Percentiles rank a stretch among this genome's conserved stretches.
Conservation (phyloP, 176 grass and related monocot genomes). For the Dendrocalamus sinicus region DNA sequence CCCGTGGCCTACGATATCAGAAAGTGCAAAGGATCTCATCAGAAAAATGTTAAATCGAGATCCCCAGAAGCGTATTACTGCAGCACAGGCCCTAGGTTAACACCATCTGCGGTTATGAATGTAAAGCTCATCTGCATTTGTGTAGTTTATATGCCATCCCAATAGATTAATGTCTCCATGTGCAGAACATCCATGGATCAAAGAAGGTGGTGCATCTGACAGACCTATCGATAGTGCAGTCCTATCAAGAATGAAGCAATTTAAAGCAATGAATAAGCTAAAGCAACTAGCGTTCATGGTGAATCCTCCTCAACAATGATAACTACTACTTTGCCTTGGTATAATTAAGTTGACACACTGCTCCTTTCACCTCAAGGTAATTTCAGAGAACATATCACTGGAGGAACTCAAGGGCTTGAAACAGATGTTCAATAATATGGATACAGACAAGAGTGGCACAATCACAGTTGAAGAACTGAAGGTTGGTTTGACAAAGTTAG, state of each 20-base stretch:
- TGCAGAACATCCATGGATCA: constrained; percentile 89
- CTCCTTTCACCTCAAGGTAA: constrained; percentile 57
- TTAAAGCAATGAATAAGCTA: constrained; percentile 88
- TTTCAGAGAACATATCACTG: constrained; percentile 58
- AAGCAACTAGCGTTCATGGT: constrained; percentile 94
- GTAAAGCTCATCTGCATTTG: constrained; percentile 4
- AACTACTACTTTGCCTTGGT: neutral
- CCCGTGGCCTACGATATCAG: constrained; percentile 77
- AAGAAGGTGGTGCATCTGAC: constrained; percentile 69
- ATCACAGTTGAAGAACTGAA: constrained; percentile 78
- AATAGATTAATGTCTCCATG: constrained; percentile 21
- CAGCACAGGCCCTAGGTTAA: constrained; percentile 64
- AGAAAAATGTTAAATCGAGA: constrained; percentile 63
- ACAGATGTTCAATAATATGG: constrained; percentile 91
- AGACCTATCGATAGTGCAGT: constrained; percentile 96
- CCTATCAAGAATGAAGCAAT: constrained; percentile 83
- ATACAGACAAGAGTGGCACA: constrained; percentile 81
- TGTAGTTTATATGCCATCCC: neutral
- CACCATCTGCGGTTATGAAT: constrained; percentile 11
- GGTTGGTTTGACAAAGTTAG: constrained; percentile 62
- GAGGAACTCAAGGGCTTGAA: constrained; percentile 75
- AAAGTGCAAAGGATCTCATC: constrained; percentile 76
- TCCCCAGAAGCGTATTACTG: constrained; percentile 65
- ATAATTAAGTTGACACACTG: constrained; percentile 7
- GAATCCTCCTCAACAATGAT: constrained; percentile 22